Conservation (phyloP, 805 yeast genomes). For the Yarrowia hollandica region DNA sequence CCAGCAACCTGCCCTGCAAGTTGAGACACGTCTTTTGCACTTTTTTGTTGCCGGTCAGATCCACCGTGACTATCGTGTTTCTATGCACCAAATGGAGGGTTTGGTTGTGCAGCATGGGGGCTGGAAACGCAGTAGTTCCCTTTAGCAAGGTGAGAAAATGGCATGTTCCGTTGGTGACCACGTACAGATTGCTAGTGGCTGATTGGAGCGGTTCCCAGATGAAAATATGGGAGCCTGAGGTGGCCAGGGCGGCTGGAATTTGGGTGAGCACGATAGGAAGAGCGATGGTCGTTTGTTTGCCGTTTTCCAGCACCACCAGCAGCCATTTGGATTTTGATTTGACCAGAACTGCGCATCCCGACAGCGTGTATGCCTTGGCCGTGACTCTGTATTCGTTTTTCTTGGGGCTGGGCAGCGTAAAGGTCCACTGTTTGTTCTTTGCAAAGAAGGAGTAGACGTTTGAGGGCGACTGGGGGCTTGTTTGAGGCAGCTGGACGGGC, state of each 20-base stretch:
- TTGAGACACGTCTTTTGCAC: neutral
- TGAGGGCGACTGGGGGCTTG: neutral
- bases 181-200: neutral
- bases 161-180: constrained; percentile 2
- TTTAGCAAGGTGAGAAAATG: constrained; percentile 3
- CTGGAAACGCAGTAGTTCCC: constrained; percentile 16
- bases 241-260: neutral
- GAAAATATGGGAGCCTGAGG: constrained; percentile 10
- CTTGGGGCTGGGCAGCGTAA: constrained; percentile 1
- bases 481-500: neutral
- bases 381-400: constrained; percentile 13
- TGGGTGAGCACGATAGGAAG: neutral
- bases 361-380: neutral
- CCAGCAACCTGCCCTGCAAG: neutral
- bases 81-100: constrained; percentile 1
- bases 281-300: neutral
- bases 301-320: neutral
- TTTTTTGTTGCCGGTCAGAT: neutral
- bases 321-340: neutral
- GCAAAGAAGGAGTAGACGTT: neutral
- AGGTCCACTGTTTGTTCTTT: neutral
- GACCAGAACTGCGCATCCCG: constrained; percentile 8
- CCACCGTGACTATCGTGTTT: constrained; percentile 5
- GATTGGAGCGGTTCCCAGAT: constrained; percentile 20
- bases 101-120: constrained; percentile 1